Conservation (phyloP, 495 filamentous ascomycete species). For the Penicillium taxi region DNA sequence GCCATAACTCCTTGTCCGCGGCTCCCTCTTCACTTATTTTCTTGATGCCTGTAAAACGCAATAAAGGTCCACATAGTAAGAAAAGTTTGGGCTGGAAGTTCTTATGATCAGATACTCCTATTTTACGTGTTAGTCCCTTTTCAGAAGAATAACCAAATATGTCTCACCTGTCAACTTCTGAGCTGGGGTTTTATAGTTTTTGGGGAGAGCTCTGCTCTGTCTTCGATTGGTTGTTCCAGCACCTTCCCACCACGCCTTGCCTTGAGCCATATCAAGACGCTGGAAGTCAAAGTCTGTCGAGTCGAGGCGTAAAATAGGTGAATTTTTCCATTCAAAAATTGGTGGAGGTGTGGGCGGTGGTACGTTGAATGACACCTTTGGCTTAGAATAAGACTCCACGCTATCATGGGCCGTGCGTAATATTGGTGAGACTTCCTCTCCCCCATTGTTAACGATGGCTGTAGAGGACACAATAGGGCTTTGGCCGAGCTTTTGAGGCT, state of each 20-base stretch:
- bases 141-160: neutral
- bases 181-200: conserved; percentile 31
- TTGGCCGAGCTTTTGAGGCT: conserved; percentile 4
- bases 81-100: conserved; percentile 76
- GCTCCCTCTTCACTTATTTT: conserved; percentile 28
- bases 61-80: conserved; percentile 80
- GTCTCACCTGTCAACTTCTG: conserved; percentile 32
- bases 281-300: conserved; percentile 39
- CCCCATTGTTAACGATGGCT: conserved; percentile 8
- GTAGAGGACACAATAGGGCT: neutral
- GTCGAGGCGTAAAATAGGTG: conserved; percentile 27
- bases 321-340: conserved; percentile 38
- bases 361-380: conserved; percentile 42
- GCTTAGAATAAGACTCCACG: conserved; percentile 22
- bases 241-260: conserved; percentile 43
- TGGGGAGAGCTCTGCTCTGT: conserved; percentile 36
- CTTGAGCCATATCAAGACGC: conserved; percentile 29
- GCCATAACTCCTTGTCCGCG: conserved; percentile 70
- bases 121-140: conserved; percentile 12
- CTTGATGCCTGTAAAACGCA: conserved; percentile 79
- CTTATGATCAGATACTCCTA: conserved; percentile 37
- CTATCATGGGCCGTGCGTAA: conserved; percentile 16
- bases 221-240: conserved; percentile 28
- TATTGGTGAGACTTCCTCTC: conserved; percentile 10
- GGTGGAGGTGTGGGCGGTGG: conserved; percentile 43